These are phyloP conservation scores for Trichosporon ovoides DNA, from an alignment of 1,284 basidiomycete genomes.

Conservation along the genomic window DNA sequence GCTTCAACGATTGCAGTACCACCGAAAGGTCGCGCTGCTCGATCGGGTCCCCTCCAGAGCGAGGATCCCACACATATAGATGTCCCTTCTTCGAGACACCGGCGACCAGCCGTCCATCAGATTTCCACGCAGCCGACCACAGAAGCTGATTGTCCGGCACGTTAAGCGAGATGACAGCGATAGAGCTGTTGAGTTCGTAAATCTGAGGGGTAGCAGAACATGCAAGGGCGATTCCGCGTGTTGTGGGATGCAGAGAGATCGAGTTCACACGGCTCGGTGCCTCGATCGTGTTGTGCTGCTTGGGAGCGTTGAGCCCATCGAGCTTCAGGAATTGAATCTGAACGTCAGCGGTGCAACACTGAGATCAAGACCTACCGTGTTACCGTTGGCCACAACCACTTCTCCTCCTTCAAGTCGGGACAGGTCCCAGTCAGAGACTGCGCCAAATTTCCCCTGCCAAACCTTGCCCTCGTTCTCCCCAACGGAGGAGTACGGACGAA, in stretches of 20 bases:
- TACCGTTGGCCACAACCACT: slow-evolving; percentile 32
- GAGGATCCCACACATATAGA: slow-evolving; percentile 43
- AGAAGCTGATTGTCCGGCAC: slow-evolving; percentile 22
- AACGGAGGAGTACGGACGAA: slow-evolving; percentile 21
- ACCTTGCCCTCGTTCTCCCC: slow-evolving; percentile 14
- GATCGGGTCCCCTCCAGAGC: slow-evolving; percentile 23
- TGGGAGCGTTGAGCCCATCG: neutral
- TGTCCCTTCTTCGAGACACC: slow-evolving; percentile 43
- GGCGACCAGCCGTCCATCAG: slow-evolving; percentile 40
- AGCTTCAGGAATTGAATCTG: slow-evolving; percentile 14
- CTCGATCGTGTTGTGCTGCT: neutral
- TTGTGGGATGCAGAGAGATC: slow-evolving; percentile 47
- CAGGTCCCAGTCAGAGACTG: slow-evolving; percentile 42
- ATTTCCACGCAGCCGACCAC: slow-evolving; percentile 46
- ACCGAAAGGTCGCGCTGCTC: slow-evolving; percentile 23
- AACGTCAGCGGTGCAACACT: neutral
- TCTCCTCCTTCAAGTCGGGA: slow-evolving; percentile 31
- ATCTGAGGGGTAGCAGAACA: slow-evolving; percentile 31
- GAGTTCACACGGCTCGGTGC: slow-evolving; percentile 29
- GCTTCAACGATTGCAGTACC: slow-evolving; percentile 42
- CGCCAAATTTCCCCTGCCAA: slow-evolving; percentile 29
- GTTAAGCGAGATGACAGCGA: slow-evolving; percentile 21
- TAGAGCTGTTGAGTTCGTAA: slow-evolving; percentile 35
- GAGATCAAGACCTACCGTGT: slow-evolving; percentile 25
- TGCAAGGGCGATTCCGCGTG: slow-evolving; percentile 39